Conservation (phyloP, 495 filamentous ascomycete species). For the Penicillium chermesinum region DNA sequence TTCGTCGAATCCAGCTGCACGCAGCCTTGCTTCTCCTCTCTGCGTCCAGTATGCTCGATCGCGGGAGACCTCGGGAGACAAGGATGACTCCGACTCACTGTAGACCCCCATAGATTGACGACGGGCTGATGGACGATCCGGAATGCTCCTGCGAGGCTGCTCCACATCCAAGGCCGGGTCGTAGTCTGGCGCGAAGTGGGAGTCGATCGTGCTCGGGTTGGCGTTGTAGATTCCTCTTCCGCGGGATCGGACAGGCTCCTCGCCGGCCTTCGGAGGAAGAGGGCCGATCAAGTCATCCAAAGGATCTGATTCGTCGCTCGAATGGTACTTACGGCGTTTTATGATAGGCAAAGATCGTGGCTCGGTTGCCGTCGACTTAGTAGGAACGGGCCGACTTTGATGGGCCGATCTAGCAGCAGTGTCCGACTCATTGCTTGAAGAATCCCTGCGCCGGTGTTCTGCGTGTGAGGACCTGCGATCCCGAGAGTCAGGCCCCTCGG, state of each 20-base stretch:
- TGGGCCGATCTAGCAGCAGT: no score
- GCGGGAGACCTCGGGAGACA: slow-evolving; percentile 72
- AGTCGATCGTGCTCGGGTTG: slow-evolving; percentile 64
- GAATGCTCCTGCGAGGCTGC: slow-evolving; percentile 41
- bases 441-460: no score
- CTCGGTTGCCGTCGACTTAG: no score
- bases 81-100: slow-evolving; percentile 82
- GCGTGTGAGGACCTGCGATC: no score
- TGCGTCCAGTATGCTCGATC: slow-evolving; percentile 78
- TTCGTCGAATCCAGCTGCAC: slow-evolving; percentile 73
- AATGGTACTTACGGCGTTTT: slow-evolving; percentile 2
- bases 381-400: slow-evolving; percentile 8
- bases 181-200: slow-evolving; percentile 71
- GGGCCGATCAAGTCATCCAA: slow-evolving; percentile 79
- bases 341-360: slow-evolving; percentile 1
- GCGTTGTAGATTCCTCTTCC: slow-evolving; percentile 65
- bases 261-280: slow-evolving; percentile 48
- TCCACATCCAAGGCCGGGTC: slow-evolving; percentile 69
- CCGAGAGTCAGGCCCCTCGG: no score
- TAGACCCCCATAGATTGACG: slow-evolving; percentile 41
- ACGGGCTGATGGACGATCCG: slow-evolving; percentile 21
- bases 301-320: slow-evolving; percentile 61
- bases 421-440: no score
- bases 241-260: slow-evolving; percentile 51
- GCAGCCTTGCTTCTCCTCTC: slow-evolving; percentile 70